phyloP scores from a whole-genome alignment of 768 basidiomycete species.

The Suillus luteus region DNA sequence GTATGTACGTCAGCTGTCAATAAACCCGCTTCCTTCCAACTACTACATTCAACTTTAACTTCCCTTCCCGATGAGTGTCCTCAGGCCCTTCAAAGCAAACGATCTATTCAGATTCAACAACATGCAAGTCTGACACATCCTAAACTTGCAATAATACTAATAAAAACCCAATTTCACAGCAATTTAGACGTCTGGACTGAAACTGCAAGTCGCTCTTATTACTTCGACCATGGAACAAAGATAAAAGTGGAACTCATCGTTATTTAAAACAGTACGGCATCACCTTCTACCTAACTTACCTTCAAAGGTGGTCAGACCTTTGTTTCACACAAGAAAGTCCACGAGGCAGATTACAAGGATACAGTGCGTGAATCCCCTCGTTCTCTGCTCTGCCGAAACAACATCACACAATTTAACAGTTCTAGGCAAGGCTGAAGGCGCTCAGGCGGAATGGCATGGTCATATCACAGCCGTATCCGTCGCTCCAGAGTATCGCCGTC shows the following conservation, averaged over 20 bases:
- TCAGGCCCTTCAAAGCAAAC: slow-evolving; percentile 82
- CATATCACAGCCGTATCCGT: slow-evolving; percentile 96
- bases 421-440: slow-evolving; percentile 91
- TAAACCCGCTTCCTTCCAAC: background rate
- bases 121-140: slow-evolving; percentile 52
- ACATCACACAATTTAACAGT: slow-evolving; percentile 48
- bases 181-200: slow-evolving; percentile 98
- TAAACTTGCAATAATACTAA: background rate
- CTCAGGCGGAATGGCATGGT: slow-evolving; percentile 78
- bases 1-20: background rate
- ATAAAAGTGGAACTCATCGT: too few relatives aligned
- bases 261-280: slow-evolving; percentile 69
- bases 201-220: slow-evolving; percentile 60
- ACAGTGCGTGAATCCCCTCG: slow-evolving; percentile 58
- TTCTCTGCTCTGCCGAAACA: slow-evolving; percentile 5
- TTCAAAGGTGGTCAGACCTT: slow-evolving; percentile 90
- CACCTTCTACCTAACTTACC: slow-evolving; percentile 85
- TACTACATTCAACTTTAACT: background rate
- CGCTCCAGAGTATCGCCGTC: slow-evolving; percentile 88
- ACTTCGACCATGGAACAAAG: slow-evolving; percentile 14
- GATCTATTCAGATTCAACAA: slow-evolving; percentile 95
- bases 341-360: slow-evolving; percentile 86
- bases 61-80: slow-evolving; percentile 69
- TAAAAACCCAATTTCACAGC: slow-evolving; percentile 30
- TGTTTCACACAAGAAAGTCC: slow-evolving; percentile 84